Evolutionary conservation across 176 grass and related monocot genomes (phyloP).

Genomic region (Oryza glumipatula): DNA sequence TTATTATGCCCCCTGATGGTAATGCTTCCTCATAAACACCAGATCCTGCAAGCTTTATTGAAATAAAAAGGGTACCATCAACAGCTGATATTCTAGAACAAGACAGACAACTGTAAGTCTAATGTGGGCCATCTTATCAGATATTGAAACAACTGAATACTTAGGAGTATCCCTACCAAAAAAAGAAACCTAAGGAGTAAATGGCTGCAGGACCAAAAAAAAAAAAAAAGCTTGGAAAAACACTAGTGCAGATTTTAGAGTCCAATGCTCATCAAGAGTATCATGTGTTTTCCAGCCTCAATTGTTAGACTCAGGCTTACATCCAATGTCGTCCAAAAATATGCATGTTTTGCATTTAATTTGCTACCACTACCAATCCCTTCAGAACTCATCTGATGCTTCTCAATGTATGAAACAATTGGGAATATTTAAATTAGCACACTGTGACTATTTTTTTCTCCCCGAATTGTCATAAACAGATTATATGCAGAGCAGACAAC

Average conservation of each 20-base stretch:
- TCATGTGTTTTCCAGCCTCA: background rate
- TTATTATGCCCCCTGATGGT: slow-evolving; percentile 85
- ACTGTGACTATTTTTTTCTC: background rate
- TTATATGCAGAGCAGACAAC: background rate
- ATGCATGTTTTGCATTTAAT: background rate
- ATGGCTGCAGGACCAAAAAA: background rate
- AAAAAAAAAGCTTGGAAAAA: background rate
- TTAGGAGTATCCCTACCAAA: too few relatives aligned
- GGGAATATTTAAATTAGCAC: background rate
- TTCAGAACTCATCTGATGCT: background rate
- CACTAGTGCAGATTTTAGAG: background rate
- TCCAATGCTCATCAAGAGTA: background rate
- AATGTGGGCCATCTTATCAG: background rate
- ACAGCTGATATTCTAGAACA: slow-evolving; percentile 24
- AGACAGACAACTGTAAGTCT: background rate
- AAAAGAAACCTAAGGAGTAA: background rate
- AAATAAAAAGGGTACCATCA: slow-evolving; percentile 34
- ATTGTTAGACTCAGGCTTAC: too few relatives aligned
- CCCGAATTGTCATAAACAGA: background rate
- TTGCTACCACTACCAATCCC: background rate
- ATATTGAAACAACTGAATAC: slow-evolving; percentile 1
- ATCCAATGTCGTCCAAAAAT: background rate
- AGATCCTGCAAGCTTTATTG: slow-evolving; percentile 83
- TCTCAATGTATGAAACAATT: background rate
- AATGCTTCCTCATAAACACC: slow-evolving; percentile 90